A percentile compares a stretch with the other conserved stretches of the same genome.
Evolutionary conservation across 2,329 filamentous ascomycete species (phyloP).

Genomic region (Anthostomella pinea): DNA sequence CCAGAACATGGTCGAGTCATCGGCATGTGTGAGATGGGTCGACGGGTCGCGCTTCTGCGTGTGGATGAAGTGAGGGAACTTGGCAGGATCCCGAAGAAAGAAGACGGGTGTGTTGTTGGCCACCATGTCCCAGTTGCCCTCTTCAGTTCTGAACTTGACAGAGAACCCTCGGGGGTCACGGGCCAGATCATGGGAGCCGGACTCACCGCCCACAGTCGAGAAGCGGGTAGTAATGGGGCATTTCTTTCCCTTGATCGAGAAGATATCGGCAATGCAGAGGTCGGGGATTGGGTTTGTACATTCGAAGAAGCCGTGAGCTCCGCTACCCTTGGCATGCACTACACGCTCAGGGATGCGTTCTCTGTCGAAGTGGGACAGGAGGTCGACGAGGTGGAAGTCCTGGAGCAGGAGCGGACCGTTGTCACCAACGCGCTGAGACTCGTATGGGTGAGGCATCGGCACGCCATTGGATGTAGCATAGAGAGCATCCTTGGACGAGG

Average conservation of each 20-base stretch:
- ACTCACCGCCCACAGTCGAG: constrained; percentile 73
- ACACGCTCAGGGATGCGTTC: constrained; percentile 25
- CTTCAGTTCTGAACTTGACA: constrained; percentile 69
- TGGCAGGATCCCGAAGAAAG: constrained; percentile 70
- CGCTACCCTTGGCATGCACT: constrained; percentile 21
- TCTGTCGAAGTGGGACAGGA: constrained; percentile 29
- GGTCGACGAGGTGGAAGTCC: constrained; percentile 29
- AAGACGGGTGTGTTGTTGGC: constrained; percentile 73
- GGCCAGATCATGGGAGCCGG: constrained; percentile 41
- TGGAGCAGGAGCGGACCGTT: constrained; percentile 26
- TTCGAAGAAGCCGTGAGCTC: constrained; percentile 34
- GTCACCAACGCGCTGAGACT: constrained; percentile 23
- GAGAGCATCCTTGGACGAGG: constrained; percentile 38
- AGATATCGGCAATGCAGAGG: constrained; percentile 44
- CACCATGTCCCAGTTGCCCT: constrained; percentile 73
- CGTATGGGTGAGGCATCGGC: constrained; percentile 24
- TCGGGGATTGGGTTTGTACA: constrained; percentile 48
- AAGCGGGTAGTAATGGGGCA: constrained; percentile 67
- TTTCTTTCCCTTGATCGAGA: constrained; percentile 63
- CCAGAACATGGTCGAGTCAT: constrained; percentile 64
- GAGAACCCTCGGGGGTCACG: constrained; percentile 72
- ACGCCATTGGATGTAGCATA: constrained; percentile 38
- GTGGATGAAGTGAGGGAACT: constrained; percentile 72
- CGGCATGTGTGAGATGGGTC: constrained; percentile 55
- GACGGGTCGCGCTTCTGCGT: constrained; percentile 72